These are phyloP conservation scores for Striga hermonthica DNA, from an alignment of 305 asterid genomes.

Conservation along the genomic window DNA sequence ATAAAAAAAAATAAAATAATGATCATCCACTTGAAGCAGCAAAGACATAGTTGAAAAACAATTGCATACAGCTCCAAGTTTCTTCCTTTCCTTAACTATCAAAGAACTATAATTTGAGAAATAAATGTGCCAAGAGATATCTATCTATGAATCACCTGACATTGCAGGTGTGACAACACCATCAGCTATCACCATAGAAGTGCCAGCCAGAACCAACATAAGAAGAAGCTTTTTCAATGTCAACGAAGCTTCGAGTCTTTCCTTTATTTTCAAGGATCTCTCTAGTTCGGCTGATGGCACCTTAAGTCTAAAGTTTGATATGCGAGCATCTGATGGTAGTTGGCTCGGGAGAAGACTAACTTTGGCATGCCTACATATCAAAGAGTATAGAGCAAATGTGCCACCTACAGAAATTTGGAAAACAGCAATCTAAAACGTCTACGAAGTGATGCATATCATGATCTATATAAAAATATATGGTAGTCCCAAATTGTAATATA, in stretches of 20 bases:
- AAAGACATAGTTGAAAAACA: constrained; percentile 20
- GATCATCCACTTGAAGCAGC: constrained; percentile 29
- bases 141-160: constrained; percentile 58
- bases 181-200: constrained; percentile 86
- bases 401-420: too few relatives aligned
- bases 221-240: constrained; percentile 50
- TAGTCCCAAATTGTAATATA: too few relatives aligned
- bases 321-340: constrained; percentile 59
- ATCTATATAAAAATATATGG: too few relatives aligned
- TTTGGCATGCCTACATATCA: constrained; percentile 71
- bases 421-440: too few relatives aligned
- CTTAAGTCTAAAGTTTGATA: constrained; percentile 59
- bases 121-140: constrained; percentile 27
- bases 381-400: constrained; percentile 76
- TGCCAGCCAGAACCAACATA: constrained; percentile 57
- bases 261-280: constrained; percentile 51
- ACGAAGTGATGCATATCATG: too few relatives aligned
- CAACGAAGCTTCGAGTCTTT: constrained; percentile 49
- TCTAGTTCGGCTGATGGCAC: constrained; percentile 48
- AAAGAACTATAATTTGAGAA: constrained; percentile 29
- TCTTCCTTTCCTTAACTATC: constrained; percentile 27
- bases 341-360: constrained; percentile 70
- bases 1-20: too few relatives aligned
- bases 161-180: constrained; percentile 82
- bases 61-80: constrained; percentile 18